phyloP scores from a whole-genome alignment of 768 basidiomycete genomes.

The Gymnopilus dilepis region DNA sequence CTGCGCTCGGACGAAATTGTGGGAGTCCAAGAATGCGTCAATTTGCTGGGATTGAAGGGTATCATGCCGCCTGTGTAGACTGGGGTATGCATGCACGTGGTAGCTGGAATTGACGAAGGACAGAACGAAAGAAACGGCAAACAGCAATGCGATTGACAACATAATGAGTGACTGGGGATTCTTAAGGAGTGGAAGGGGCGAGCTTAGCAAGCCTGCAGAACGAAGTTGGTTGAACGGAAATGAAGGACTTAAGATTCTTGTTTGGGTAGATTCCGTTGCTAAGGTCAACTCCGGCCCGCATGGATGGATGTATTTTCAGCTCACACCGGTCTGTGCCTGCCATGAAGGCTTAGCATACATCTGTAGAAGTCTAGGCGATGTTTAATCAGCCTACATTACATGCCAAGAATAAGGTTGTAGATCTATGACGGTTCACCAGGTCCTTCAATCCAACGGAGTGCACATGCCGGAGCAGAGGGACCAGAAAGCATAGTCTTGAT shows the following conservation, averaged over 20 bases:
- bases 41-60: conserved; percentile 28
- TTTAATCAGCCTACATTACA: conserved; percentile 8
- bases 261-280: conserved; percentile 18
- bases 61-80: conserved; percentile 10
- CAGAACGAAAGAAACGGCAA: conserved; percentile 28
- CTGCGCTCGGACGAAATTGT: conserved; percentile 51
- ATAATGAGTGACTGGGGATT: conserved; percentile 24
- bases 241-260: conserved; percentile 12
- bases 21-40: conserved; percentile 44
- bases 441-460: not conserved
- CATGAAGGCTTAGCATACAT: not conserved
- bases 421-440: not conserved
- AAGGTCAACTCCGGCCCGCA: conserved; percentile 19
- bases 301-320: not conserved
- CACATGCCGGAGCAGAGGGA: not conserved
- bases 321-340: not conserved
- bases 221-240: conserved; percentile 20
- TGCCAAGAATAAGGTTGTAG: not conserved
- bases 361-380: not conserved
- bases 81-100: conserved; percentile 24
- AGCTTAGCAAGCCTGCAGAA: conserved; percentile 35
- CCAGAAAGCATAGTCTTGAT: not conserved
- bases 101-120: conserved; percentile 18
- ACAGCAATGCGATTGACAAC: conserved; percentile 35
- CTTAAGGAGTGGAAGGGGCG: conserved; percentile 44